Evolutionary conservation across 1,284 basidiomycete species (phyloP).

Genomic region (Salmacisia buchloeana): DNA sequence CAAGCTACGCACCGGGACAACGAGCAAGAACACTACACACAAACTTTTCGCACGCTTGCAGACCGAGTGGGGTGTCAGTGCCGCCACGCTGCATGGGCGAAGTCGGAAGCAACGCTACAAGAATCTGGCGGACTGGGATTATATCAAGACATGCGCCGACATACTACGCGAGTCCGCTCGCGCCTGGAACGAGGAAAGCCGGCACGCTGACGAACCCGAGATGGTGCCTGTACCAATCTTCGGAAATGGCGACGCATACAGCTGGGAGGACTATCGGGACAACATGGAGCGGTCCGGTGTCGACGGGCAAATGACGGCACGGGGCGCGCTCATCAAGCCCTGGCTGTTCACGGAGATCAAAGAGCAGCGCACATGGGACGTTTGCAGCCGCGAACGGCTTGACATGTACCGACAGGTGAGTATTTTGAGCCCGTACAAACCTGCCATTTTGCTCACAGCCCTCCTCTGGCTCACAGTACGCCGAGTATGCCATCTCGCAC

Average conservation of each 20-base stretch:
- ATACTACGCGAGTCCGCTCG: slow-evolving; percentile 63
- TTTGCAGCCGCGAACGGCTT: slow-evolving; percentile 79
- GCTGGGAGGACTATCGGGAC: slow-evolving; percentile 74
- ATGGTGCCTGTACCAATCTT: slow-evolving; percentile 82
- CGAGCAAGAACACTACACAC: slow-evolving; percentile 57
- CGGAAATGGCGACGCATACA: slow-evolving; percentile 91
- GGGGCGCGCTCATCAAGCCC: slow-evolving; percentile 86
- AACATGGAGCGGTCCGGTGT: slow-evolving; percentile 72
- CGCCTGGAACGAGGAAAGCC: slow-evolving; percentile 37
- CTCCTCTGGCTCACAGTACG: slow-evolving; percentile 18
- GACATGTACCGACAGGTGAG: slow-evolving; percentile 73
- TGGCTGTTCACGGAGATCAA: slow-evolving; percentile 82
- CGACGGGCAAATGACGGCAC: slow-evolving; percentile 89
- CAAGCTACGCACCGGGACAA: slow-evolving; percentile 78
- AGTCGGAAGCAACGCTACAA: slow-evolving; percentile 48
- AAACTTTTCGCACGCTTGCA: slow-evolving; percentile 82
- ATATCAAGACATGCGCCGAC: slow-evolving; percentile 71
- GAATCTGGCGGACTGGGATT: slow-evolving; percentile 47
- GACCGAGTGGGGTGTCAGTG: slow-evolving; percentile 69
- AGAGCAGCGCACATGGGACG: slow-evolving; percentile 77
- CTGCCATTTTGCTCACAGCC: no score
- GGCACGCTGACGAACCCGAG: slow-evolving; percentile 33
- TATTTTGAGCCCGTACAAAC: slow-evolving; percentile 72
- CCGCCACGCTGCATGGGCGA: slow-evolving; percentile 82
- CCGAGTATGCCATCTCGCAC: slow-evolving; percentile 40